Base-by-base conservation (phyloP, 495 filamentous ascomycete species). In the Bathelium albidoporum region DNA sequence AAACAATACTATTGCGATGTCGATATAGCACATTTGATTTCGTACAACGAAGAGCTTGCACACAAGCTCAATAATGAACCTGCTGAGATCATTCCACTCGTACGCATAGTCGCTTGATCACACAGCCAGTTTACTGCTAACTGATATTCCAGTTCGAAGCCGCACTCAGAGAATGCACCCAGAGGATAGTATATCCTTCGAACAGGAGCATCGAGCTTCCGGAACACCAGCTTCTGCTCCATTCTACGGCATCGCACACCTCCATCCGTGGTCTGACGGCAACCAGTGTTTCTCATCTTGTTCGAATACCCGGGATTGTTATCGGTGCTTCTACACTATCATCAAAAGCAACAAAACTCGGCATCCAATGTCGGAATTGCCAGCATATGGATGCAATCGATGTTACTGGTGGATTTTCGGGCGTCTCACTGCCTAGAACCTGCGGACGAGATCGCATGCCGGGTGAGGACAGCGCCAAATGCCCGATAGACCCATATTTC, bases 1-100 rank as follows among this genome's bases (percentile, higher is more conserved):
- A 95, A 95, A 73, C 89, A 93, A 70, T 97, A 92, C 75, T 95
- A 87, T 77, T 97, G 94, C 77, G 94, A 99, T 74, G 87, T 99
- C 66, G 93, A 99, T 74, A 90, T 99, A 67, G 89, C 89, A 39
- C 95, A 99, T 73, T 78, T 99, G 43, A 96, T 96, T 73, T 94
- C 89, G 59, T 97, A 91, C 78, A 95, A 97, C 68, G 95, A 97
- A 74, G 91, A 97, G 71, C 82, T 99, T 62, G 95, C 93, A 39
- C 89, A 96, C 75, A 87, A 88, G 71, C 82, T 99, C 60, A 89
- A 87, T 20, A 92, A 87, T 32, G 92, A 97, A 71, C 95, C 95
- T 1, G 87, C 86, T 52, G 92, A 97, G 34, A 88, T 96, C 58
- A 94, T 97, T 63, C 93, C 95, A 61, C 78, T 97, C 32, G 93